A percentile compares a stretch with the other conserved stretches of the same genome.
phyloP scores from a whole-genome alignment of 1,139 yeast genomes.

The Suhomyces chickasaworum region DNA sequence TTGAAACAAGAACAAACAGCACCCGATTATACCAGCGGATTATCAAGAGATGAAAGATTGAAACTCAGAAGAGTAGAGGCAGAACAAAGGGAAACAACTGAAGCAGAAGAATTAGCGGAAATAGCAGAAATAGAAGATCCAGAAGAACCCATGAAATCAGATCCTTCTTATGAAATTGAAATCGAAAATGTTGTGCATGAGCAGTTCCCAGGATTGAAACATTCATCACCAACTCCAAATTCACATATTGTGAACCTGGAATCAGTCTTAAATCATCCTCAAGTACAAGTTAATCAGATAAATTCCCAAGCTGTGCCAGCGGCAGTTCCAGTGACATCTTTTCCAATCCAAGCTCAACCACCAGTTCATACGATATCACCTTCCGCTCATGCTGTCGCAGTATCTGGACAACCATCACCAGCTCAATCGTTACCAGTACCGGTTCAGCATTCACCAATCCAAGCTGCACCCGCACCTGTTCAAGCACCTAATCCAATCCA shows the following conservation, averaged over 20 bases:
- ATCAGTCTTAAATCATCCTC: too few species aligned
- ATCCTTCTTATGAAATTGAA: not conserved
- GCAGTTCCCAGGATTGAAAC: too few species aligned
- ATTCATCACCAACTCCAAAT: too few species aligned
- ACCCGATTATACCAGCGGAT: conserved; percentile 27
- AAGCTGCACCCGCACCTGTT: not conserved
- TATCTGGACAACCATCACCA: not conserved
- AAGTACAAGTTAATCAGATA: too few species aligned
- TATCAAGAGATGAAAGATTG: conserved; percentile 47
- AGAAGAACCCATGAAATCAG: not conserved
- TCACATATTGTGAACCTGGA: too few species aligned
- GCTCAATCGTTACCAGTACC: not conserved
- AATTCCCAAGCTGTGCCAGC: too few species aligned
- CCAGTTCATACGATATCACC: too few species aligned
- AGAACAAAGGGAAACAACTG: not conserved
- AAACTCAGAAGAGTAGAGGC: conserved; percentile 29
- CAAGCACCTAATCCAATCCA: not conserved
- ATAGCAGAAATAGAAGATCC: not conserved
- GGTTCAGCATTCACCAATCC: not conserved
- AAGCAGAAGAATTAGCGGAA: too few species aligned
- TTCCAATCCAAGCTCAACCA: not conserved
- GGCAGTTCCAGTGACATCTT: too few species aligned
- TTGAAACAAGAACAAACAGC: conserved; percentile 23
- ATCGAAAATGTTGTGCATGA: not conserved
- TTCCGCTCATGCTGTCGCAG: too few species aligned